Percentiles rank a stretch among this genome's conserved stretches.
These are phyloP conservation scores for Akebia trifoliata DNA, from an alignment of 164 flowering plant species.

Conservation along the genomic window DNA sequence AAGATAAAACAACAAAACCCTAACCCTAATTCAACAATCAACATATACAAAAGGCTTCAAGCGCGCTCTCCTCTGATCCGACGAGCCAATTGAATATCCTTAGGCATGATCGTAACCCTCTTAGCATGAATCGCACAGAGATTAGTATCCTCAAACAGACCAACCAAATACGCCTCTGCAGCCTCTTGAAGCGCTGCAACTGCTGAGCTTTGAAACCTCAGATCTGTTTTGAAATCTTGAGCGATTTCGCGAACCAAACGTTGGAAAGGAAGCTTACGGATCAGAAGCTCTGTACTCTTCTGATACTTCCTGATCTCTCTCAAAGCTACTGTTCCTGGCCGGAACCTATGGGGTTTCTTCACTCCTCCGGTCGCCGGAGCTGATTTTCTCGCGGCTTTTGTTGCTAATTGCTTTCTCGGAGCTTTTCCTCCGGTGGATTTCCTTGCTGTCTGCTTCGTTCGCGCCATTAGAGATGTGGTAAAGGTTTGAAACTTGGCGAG, in stretches of 20 bases:
- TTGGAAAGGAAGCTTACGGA: constrained; percentile 35
- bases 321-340: too few relatives aligned
- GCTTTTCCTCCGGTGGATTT: constrained; percentile 34
- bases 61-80: constrained; percentile 38
- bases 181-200: constrained; percentile 35
- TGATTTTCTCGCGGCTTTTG: constrained; percentile 28
- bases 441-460: constrained; percentile 29
- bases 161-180: constrained; percentile 33
- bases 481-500: neutral
- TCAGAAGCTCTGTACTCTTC: constrained; percentile 25
- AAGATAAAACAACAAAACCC: too few relatives aligned
- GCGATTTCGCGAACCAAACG: constrained; percentile 32
- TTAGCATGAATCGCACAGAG: constrained; percentile 39
- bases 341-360: too few relatives aligned
- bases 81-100: constrained; percentile 37
- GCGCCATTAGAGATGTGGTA: constrained; percentile 16
- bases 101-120: constrained; percentile 41
- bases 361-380: constrained; percentile 38
- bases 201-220: constrained; percentile 37
- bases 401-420: constrained; percentile 14
- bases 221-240: constrained; percentile 39
- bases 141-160: constrained; percentile 32
- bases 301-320: constrained; percentile 22
- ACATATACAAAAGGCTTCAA: constrained; percentile 10
- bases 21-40: neutral